Evolutionary conservation across 768 basidiomycete species (phyloP), one percentile per base, ranked within the genome.

Genomic region (Galerina marginata): DNA sequence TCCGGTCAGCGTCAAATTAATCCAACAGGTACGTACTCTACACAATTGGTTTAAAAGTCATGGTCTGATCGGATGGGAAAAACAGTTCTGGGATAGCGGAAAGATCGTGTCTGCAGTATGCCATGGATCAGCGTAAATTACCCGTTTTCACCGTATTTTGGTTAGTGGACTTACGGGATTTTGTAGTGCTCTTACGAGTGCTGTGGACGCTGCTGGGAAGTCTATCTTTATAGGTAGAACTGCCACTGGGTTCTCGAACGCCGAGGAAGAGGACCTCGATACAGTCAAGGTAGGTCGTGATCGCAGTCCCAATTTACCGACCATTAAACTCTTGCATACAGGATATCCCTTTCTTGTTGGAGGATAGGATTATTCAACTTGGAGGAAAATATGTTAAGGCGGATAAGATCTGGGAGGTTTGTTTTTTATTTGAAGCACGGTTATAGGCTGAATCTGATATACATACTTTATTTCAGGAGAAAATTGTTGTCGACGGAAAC

Each of bases 41-140:
- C 20, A 53, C 42, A 48, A 57, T 36, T 36, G 33, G 9, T 20
- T 20, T 20, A 12, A 33, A 12, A 50, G n/a, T 15, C 46, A 11
- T 45, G 12, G 16, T 37, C 11, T 26, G 44, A 23, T 61, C 9
- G 4, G 29, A 33, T 33, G 29, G 29, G 29, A 33, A 20, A 20
- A 20, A 33, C 7, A 33, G 29, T 33, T 33, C 29, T 33, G 29
- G 29, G 29, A 33, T 7, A 33, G 29, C 10, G 86, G 85, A 46
- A 93, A 91, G 75, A 73, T 89, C 61, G 83, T 86, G 6, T 67
- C 86, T 4, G 90, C 90, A 2, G 91, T 94, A 26, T 93, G 92
- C 78, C 92, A 93, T 74, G 92, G 91, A 15, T 84, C 91, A 53
- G 89, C 84, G 82, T 89, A 25, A 38, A 15, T 20, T 20, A 20